These are phyloP conservation scores for Paecilomyces fulvus DNA, from an alignment of 2,329 filamentous ascomycete species.

Conservation along the genomic window DNA sequence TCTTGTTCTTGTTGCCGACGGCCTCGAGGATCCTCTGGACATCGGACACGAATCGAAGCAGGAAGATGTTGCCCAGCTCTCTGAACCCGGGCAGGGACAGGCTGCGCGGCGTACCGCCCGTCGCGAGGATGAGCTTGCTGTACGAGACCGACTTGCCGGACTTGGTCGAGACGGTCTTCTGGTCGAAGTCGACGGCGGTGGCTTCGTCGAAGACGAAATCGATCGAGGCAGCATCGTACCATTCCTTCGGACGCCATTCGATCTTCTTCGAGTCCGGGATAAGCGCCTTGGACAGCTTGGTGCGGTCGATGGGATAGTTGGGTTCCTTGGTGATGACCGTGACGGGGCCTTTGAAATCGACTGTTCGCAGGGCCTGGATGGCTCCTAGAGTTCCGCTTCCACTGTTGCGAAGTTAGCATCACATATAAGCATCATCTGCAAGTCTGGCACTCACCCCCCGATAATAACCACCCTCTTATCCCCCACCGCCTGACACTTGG, in stretches of 20 bases:
- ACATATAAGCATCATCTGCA: neutral
- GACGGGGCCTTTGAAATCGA: slow-evolving; percentile 70
- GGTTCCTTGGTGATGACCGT: slow-evolving; percentile 79
- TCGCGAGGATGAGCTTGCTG: slow-evolving; percentile 82
- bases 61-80: slow-evolving; percentile 77
- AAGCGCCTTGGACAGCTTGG: slow-evolving; percentile 91
- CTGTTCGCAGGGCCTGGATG: slow-evolving; percentile 72
- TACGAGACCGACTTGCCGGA: slow-evolving; percentile 65
- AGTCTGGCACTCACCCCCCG: slow-evolving; percentile 48
- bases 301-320: slow-evolving; percentile 81
- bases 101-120: slow-evolving; percentile 67
- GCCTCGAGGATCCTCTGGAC: slow-evolving; percentile 68
- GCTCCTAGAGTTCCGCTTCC: slow-evolving; percentile 77
- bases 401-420: slow-evolving; percentile 26
- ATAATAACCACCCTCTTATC: slow-evolving; percentile 65
- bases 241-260: slow-evolving; percentile 65
- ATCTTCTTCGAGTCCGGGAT: slow-evolving; percentile 73
- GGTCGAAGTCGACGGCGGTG: slow-evolving; percentile 64
- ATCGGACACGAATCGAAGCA: slow-evolving; percentile 69
- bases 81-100: slow-evolving; percentile 82
- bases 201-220: slow-evolving; percentile 54
- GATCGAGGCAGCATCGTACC: slow-evolving; percentile 59
- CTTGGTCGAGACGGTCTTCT: slow-evolving; percentile 66
- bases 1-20: slow-evolving; percentile 75
- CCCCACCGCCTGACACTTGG: slow-evolving; percentile 57